phyloP scores from a whole-genome alignment of 1,139 yeast species.

The Yamadazyma aaseri region DNA sequence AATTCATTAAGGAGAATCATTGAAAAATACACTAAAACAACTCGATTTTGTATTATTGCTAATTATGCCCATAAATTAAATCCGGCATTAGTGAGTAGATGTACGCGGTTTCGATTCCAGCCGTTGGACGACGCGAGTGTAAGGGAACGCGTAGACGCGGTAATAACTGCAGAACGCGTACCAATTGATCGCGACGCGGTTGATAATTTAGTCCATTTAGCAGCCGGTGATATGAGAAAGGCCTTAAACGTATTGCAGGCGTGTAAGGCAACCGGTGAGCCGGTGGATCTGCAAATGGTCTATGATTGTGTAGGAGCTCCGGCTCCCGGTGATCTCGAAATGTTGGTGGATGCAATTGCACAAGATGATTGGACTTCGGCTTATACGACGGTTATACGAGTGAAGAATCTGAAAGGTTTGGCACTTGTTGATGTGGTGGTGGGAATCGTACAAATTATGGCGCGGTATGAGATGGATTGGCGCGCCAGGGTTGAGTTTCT shows the following conservation, averaged over 20 bases:
- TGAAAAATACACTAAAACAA: slow-evolving; percentile 91
- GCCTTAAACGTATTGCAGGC: slow-evolving; percentile 94
- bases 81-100: slow-evolving; percentile 91
- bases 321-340: slow-evolving; percentile 78
- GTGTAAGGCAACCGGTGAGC: slow-evolving; percentile 65
- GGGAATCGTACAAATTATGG: slow-evolving; percentile 71
- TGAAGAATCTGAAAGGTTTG: slow-evolving; percentile 74
- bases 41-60: slow-evolving; percentile 94
- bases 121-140: slow-evolving; percentile 75
- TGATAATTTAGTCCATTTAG: slow-evolving; percentile 61
- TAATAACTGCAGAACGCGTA: slow-evolving; percentile 66
- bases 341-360: slow-evolving; percentile 71
- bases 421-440: slow-evolving; percentile 84
- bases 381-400: slow-evolving; percentile 56
- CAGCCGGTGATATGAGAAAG: slow-evolving; percentile 94
- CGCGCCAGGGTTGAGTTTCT: slow-evolving; percentile 61
- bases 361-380: slow-evolving; percentile 89
- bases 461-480: slow-evolving; percentile 61
- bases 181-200: slow-evolving; percentile 59
- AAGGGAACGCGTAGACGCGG: slow-evolving; percentile 61
- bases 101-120: slow-evolving; percentile 91
- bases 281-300: slow-evolving; percentile 68
- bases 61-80: slow-evolving; percentile 94
- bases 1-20: slow-evolving; percentile 89
- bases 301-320: slow-evolving; percentile 97